Evolutionary conservation across 495 filamentous ascomycete species (phyloP).

Genomic region (Penicillium pancosmium): DNA sequence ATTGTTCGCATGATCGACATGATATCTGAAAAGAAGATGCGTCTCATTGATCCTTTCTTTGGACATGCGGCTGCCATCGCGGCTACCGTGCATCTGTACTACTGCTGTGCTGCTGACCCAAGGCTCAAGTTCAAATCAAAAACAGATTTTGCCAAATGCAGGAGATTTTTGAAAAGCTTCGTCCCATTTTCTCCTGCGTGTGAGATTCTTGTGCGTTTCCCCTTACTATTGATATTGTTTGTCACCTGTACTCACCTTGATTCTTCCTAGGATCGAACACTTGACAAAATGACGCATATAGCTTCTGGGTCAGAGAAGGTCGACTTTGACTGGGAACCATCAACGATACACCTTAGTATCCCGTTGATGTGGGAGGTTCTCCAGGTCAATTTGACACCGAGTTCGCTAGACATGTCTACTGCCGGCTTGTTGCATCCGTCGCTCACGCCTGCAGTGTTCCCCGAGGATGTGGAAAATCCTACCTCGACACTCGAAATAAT

Average conservation of each 20-base stretch:
- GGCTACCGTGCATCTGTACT: constrained; percentile 50
- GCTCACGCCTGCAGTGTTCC: constrained; percentile 27
- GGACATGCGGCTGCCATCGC: constrained; percentile 48
- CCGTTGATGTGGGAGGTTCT: constrained; percentile 54
- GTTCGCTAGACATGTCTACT: constrained; percentile 29
- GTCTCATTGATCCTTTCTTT: constrained; percentile 49
- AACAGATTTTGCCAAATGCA: constrained; percentile 47
- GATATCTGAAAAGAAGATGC: constrained; percentile 48
- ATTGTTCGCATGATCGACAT: constrained; percentile 53
- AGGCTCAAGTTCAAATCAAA: constrained; percentile 50
- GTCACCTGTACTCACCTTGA: neutral
- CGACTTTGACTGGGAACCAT: constrained; percentile 48
- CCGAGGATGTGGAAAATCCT: constrained; percentile 29
- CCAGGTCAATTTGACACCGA: constrained; percentile 40
- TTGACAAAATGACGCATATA: constrained; percentile 46
- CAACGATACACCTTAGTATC: constrained; percentile 51
- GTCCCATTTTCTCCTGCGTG: constrained; percentile 44
- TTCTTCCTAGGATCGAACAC: constrained; percentile 36
- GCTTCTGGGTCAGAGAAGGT: constrained; percentile 46
- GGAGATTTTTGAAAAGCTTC: constrained; percentile 45
- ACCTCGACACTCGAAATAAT: constrained; percentile 46
- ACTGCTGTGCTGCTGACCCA: constrained; percentile 46
- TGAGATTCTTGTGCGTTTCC: constrained; percentile 34
- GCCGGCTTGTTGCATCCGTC: constrained; percentile 38
- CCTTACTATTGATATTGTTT: no score